Base-by-base conservation (phyloP, 2,329 filamentous ascomycete species). In the Cordyceps militaris region DNA sequence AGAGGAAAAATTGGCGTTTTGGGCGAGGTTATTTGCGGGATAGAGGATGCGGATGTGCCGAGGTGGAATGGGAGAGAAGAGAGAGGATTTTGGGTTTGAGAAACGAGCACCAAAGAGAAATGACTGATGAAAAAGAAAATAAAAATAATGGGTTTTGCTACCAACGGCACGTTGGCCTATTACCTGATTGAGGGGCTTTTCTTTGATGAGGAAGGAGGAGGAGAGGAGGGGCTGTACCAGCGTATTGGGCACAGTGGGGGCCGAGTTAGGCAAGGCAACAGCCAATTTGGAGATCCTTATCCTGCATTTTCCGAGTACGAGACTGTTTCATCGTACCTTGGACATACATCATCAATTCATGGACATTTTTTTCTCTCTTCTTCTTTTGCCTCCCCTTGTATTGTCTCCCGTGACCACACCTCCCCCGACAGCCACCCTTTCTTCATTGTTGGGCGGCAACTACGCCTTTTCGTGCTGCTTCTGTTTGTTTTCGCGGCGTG, bases 291-390 rank as follows among this genome's bases (percentile, higher is more conserved):
- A 42, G n/a, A 4, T 7, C 36, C 54, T 56, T 46, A 19, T 50
- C 54, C 54, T 56, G 54, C 46, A 56, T 49, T 56, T 26, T 56
- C 54, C 44, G 32, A 21, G 43, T 40, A 56, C 54, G 19, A 56
- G 44, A 19, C 24, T 56, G 21, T 46, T 21, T 34, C 34, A 32
- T 21, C 26, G 13, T 48, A 4, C 16, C 26, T 16, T 38, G 11
- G 34, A n/a, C n/a, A 3, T 13, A 4, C 40, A 24, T 43, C 46
- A 48, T 48, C 16, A 10, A 32, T 3, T 48, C 42, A 26, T 24
- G 14, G 4, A 43, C 19, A n/a, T 42, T 42, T 19, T 42, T 11
- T 23, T 5, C 10, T 42, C 30, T 32, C 30, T 11, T 32, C 30
- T 32, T 32, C 30, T 32, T 32, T 32, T 32, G 6, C 6, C 11